Base-by-base conservation (phyloP, 1,139 yeast genomes). In the Williopsis jadinii region DNA sequence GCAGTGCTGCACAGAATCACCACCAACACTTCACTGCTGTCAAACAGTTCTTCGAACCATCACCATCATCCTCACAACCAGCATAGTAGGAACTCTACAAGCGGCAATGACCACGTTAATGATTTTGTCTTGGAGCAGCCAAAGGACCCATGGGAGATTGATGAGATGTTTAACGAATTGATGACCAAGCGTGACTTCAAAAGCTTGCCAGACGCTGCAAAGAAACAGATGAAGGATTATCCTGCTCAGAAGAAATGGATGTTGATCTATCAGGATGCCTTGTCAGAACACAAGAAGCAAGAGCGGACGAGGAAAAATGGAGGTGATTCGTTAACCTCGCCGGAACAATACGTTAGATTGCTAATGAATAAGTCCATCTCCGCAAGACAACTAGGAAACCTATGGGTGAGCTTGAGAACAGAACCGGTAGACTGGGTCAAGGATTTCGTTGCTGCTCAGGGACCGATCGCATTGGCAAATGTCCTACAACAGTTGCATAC, bases 401-500 rank as follows among this genome's bases (percentile, higher is more conserved):
- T 92, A 43, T 87, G 95, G 84, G 95, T 92, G 5, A 86, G 95
- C 35, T 67, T 92, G 37, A 75, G 97, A 49, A 87, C 97, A 0
- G 97, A 90, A 59, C 95, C 95, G 34, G 74, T 92, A 34, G 82
- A 75, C 46, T 92, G 98, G 98, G 95, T 90, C 1, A 73, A 82
- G 43, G 75, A 71, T 30, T 92, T 92, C 47, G 72, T 87, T 43
- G 84, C 80, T 44, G 76, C 80, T 44, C 97, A 92, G 61, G 98
- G 98, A 37, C 95, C 87, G 47, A 78, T 87, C 3, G 90, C 95
- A 1, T 71, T 92, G 43, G 77, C 84, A 28, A 77, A 78, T 30
- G 77, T 78, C 3, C 57, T 78, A 28, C 66, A 68, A 40, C 76
- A 73, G 43, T 56, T 71, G 9, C 61, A 55, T 34, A 48, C 58